These are phyloP conservation scores for Alternaria atra DNA, from an alignment of 2,329 filamentous ascomycete species.

Conservation along the genomic window DNA sequence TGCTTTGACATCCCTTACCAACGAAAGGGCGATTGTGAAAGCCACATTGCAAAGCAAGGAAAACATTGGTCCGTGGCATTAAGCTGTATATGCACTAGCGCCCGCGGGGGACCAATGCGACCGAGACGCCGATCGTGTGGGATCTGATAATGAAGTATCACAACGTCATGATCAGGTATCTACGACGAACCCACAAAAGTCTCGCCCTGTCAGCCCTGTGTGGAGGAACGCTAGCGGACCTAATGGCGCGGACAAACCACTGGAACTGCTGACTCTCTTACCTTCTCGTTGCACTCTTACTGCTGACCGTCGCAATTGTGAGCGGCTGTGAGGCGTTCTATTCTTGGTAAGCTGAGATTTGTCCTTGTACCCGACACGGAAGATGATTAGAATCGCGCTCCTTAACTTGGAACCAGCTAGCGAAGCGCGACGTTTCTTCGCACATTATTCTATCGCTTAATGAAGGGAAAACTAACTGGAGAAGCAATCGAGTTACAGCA, in stretches of 20 bases:
- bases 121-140: constrained; percentile 2
- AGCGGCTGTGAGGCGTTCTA: constrained; percentile 19
- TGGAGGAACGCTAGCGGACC: constrained; percentile 21
- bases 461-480: constrained; percentile 11
- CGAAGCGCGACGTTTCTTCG: constrained; percentile 2
- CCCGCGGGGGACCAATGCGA: constrained; percentile 1
- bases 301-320: neutral
- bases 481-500: constrained; percentile 21
- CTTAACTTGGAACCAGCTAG: neutral
- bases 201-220: constrained; percentile 2
- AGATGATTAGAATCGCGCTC: constrained; percentile 12
- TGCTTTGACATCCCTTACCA: neutral
- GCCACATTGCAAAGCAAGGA: neutral
- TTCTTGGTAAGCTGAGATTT: constrained; percentile 35
- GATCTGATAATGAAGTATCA: constrained; percentile 15
- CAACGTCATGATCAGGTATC: constrained; percentile 26
- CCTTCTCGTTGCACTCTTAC: neutral
- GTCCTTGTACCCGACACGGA: constrained; percentile 20
- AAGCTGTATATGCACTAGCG: neutral
- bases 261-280: neutral
- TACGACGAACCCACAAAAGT: constrained; percentile 14
- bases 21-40: neutral
- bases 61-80: neutral
- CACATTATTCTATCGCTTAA: constrained; percentile 1
- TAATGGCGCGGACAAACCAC: constrained; percentile 26